phyloP scores from a whole-genome alignment of 768 basidiomycete species.

The Lactarius hengduanensis region DNA sequence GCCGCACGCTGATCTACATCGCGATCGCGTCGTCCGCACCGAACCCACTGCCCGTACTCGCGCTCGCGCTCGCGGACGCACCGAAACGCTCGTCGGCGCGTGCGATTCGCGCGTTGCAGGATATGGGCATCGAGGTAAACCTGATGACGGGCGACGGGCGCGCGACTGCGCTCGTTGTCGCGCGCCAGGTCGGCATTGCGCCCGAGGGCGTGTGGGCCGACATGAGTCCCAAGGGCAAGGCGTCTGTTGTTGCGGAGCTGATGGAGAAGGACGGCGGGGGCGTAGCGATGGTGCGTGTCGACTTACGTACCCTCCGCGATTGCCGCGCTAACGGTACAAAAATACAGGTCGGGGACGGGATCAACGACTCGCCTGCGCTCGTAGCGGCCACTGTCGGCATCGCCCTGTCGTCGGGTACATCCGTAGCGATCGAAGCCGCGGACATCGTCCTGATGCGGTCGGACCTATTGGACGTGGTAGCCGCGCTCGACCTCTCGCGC shows the following conservation, averaged over 20 bases:
- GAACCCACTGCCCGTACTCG: constrained; percentile 62
- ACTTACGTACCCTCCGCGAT: constrained; percentile 1
- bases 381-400: constrained; percentile 96
- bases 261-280: constrained; percentile 68
- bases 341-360: constrained; percentile 90
- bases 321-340: neutral
- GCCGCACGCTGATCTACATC: constrained; percentile 85
- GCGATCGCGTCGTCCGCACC: constrained; percentile 53
- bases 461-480: constrained; percentile 95
- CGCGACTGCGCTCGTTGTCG: constrained; percentile 83
- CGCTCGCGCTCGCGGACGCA: constrained; percentile 82
- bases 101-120: constrained; percentile 75
- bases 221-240: constrained; percentile 96
- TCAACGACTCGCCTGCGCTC: constrained; percentile 97
- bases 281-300: constrained; percentile 80
- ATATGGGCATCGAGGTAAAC: constrained; percentile 89
- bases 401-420: constrained; percentile 93
- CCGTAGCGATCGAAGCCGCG: constrained; percentile 96
- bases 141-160: constrained; percentile 95
- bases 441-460: constrained; percentile 98
- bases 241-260: constrained; percentile 75
- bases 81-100: constrained; percentile 83
- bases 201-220: constrained; percentile 83
- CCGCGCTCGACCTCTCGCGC: constrained; percentile 87
- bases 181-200: constrained; percentile 84